phyloP scores from a whole-genome alignment of 306 rosid genomes.

The Dalbergia cochinchinensis region DNA sequence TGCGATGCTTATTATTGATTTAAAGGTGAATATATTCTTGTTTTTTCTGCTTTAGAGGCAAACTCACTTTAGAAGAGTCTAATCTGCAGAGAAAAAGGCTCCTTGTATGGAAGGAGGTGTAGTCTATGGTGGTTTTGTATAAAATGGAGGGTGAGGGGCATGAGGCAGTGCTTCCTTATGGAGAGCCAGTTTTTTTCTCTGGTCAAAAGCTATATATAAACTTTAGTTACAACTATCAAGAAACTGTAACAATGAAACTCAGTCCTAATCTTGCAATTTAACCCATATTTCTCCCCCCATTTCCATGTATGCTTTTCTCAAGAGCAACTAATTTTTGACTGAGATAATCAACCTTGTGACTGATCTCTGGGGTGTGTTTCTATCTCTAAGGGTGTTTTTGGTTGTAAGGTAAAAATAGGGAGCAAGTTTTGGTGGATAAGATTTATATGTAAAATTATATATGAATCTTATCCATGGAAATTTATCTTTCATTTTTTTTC shows the following conservation, averaged over 20 bases:
- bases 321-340: neutral
- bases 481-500: no score
- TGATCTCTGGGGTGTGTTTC: slow-evolving; percentile 21
- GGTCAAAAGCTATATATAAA: neutral
- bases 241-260: slow-evolving; percentile 37
- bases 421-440: no score
- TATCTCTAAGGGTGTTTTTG: neutral
- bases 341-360: slow-evolving; percentile 34
- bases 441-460: no score
- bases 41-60: neutral
- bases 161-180: slow-evolving; percentile 35
- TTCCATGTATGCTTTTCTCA: neutral
- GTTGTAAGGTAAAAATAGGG: no score
- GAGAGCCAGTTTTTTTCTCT: slow-evolving; percentile 48
- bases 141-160: slow-evolving; percentile 32
- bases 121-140: neutral
- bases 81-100: neutral
- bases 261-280: slow-evolving; percentile 37
- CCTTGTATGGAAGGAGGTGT: neutral
- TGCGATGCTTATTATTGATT: neutral
- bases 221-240: neutral
- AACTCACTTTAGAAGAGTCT: neutral
- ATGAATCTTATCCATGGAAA: no score
- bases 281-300: neutral
- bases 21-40: neutral